These are phyloP conservation scores for Ustilago crameri DNA, from an alignment of 1,284 basidiomycete genomes.

Conservation along the genomic window DNA sequence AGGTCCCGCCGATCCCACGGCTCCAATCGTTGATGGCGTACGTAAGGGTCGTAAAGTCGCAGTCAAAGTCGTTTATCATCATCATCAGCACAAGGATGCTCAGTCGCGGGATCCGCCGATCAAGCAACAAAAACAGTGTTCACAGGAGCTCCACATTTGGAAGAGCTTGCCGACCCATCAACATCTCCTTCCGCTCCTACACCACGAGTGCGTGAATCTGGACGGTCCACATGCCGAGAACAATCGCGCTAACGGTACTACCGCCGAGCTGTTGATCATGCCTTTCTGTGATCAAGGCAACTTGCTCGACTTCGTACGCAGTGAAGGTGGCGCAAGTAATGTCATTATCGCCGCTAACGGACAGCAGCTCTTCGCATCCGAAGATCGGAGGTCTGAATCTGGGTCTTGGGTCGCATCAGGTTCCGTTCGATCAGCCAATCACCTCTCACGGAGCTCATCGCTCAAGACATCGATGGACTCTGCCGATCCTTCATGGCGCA, in stretches of 20 bases:
- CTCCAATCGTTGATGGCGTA: slow-evolving; percentile 30
- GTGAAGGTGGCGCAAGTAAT: slow-evolving; percentile 35
- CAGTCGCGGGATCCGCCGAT: slow-evolving; percentile 4
- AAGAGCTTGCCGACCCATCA: slow-evolving; percentile 48
- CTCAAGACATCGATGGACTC: slow-evolving; percentile 25
- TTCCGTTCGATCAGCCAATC: slow-evolving; percentile 17
- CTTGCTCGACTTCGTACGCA: slow-evolving; percentile 57
- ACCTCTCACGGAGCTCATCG: slow-evolving; percentile 41
- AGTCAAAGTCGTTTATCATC: slow-evolving; percentile 56
- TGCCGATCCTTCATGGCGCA: slow-evolving; percentile 14
- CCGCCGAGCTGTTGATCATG: slow-evolving; percentile 56
- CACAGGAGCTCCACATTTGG: slow-evolving; percentile 58
- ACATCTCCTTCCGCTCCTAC: slow-evolving; percentile 56
- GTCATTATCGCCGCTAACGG: slow-evolving; percentile 12
- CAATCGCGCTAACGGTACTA: slow-evolving; percentile 1
- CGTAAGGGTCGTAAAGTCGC: slow-evolving; percentile 45
- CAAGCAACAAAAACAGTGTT: slow-evolving; percentile 8
- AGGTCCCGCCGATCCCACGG: slow-evolving; percentile 23
- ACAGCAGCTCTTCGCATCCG: slow-evolving; percentile 16
- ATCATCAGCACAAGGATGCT: slow-evolving; percentile 11
- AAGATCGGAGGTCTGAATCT: slow-evolving; percentile 27
- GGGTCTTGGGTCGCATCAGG: slow-evolving; percentile 33
- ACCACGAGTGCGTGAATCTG: slow-evolving; percentile 47
- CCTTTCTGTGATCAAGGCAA: slow-evolving; percentile 57
- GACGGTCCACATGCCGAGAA: slow-evolving; percentile 3